Base-by-base conservation (phyloP, 371 early-diverging fungal species). In the Rhizopus arrhizus region DNA sequence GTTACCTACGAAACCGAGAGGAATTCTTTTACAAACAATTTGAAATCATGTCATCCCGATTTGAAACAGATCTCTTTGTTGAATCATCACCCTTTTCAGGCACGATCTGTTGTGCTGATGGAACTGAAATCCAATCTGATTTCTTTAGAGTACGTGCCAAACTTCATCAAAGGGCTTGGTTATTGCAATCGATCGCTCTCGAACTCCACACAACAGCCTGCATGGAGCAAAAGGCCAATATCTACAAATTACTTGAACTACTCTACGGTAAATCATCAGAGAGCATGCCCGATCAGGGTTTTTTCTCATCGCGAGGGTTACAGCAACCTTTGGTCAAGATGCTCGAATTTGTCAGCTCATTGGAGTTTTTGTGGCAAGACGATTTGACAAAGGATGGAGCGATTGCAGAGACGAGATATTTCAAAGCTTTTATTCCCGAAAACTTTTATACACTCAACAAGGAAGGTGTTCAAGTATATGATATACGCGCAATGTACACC, bases 151-250 rank as follows among this genome's bases (percentile, higher is more conserved):
- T 89, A 36, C 57, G 80, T 33, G 85, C 92, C 4, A 87, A 88
- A 64, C 76, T 95, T 33, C 89, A 92, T 61, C 93, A 93, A 61
- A 89, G 93, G n/a, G 87, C 95, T 4, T 95, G 95, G 95, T 74
- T 95, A 13, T 80, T 96, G 74, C 83, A 91, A 49, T 73, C 87
- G n/a, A 71, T 93, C 12, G 94, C 95, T 0, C 68, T 97, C 31
- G 96, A 95, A 69, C 78, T 95, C 35, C 95, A 90, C 50, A 74
- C 79, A 28, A 78, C 43, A 43, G 75, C 49, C 57, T 69, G 35
- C 66, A 77, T 48, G 75, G 80, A 53, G 60, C 66, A 64, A 38
- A 71, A 82, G 10, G 74, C 82, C 8, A 80, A 86, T 31, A 74
- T 81, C 5, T 74, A 75, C 46, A 77, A 78, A 36, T 68, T 92